phyloP scores from a whole-genome alignment of 257 asterid genomes.

The Solanum chilense region DNA sequence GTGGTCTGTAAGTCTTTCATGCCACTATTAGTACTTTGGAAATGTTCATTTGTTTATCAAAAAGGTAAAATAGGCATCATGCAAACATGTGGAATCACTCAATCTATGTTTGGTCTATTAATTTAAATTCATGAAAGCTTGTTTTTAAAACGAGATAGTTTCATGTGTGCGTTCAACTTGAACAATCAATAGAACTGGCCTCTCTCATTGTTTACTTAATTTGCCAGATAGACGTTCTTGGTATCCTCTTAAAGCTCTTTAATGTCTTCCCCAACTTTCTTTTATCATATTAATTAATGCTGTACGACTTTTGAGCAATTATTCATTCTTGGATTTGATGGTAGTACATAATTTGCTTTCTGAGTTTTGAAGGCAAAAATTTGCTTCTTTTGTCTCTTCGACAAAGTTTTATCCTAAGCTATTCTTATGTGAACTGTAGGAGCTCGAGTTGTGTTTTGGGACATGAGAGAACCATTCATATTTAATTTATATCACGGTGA shows the following conservation, averaged over 20 bases:
- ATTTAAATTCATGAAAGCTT: not conserved
- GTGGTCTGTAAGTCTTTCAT: not conserved
- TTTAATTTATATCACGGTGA: constrained; percentile 57
- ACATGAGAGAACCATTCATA: constrained; percentile 75
- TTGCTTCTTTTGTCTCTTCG: not conserved
- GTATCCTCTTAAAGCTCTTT: not conserved
- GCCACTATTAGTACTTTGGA: not conserved
- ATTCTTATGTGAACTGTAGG: constrained; percentile 39
- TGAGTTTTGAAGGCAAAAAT: not conserved
- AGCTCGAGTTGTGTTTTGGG: constrained; percentile 85
- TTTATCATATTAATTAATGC: not conserved
- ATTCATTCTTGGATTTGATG: not conserved
- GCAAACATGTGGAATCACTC: not conserved
- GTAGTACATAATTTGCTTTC: not conserved
- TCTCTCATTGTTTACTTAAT: not conserved
- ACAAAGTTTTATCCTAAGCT: not conserved
- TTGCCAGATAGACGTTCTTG: not conserved
- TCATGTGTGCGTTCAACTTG: not conserved
- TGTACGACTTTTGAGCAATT: not conserved
- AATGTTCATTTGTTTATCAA: not conserved
- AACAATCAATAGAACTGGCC: not conserved
- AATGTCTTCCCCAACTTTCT: not conserved
- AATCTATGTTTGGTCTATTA: not conserved
- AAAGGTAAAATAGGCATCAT: not conserved
- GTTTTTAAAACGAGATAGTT: too few species aligned